Conservation (phyloP, 2,329 filamentous ascomycete species). For the Claviceps arundinis region DNA sequence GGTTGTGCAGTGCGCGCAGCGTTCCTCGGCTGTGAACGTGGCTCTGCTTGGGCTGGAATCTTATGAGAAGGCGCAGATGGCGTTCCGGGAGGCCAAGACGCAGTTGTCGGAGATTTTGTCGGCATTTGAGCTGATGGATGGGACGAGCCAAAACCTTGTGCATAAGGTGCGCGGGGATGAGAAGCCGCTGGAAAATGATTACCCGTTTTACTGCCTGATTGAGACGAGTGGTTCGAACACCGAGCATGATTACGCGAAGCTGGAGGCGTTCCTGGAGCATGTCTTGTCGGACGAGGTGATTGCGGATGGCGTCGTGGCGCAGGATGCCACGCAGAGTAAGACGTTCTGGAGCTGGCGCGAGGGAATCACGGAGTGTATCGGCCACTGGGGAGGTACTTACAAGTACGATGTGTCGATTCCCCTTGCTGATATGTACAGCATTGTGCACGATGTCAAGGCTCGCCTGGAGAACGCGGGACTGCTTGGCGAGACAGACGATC, state of each 20-base stretch:
- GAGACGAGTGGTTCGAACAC: slow-evolving; percentile 92
- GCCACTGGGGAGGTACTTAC: slow-evolving; percentile 89
- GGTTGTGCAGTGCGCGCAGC: slow-evolving; percentile 78
- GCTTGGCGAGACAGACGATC: slow-evolving; percentile 59
- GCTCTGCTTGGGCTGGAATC: slow-evolving; percentile 86
- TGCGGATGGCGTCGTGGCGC: slow-evolving; percentile 76
- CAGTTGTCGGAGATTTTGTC: slow-evolving; percentile 92
- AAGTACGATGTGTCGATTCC: slow-evolving; percentile 98
- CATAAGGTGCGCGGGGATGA: slow-evolving; percentile 61
- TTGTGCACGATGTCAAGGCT: slow-evolving; percentile 74
- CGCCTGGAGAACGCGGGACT: slow-evolving; percentile 63
- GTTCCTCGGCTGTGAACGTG: slow-evolving; percentile 80
- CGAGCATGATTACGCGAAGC: slow-evolving; percentile 86
- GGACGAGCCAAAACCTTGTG: slow-evolving; percentile 65
- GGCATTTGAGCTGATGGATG: slow-evolving; percentile 96
- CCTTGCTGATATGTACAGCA: slow-evolving; percentile 68
- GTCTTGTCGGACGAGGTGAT: slow-evolving; percentile 84
- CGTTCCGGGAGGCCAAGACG: slow-evolving; percentile 78
- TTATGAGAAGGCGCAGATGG: slow-evolving; percentile 75
- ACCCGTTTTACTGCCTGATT: slow-evolving; percentile 92
- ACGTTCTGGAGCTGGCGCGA: slow-evolving; percentile 87
- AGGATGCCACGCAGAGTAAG: slow-evolving; percentile 81
- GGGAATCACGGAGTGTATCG: slow-evolving; percentile 77
- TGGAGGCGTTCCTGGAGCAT: slow-evolving; percentile 79
- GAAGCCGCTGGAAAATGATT: slow-evolving; percentile 68